Percentiles rank a stretch among this genome's conserved stretches.
phyloP scores from a whole-genome alignment of 2,329 filamentous ascomycete species.

The Sarocladium strictum region DNA sequence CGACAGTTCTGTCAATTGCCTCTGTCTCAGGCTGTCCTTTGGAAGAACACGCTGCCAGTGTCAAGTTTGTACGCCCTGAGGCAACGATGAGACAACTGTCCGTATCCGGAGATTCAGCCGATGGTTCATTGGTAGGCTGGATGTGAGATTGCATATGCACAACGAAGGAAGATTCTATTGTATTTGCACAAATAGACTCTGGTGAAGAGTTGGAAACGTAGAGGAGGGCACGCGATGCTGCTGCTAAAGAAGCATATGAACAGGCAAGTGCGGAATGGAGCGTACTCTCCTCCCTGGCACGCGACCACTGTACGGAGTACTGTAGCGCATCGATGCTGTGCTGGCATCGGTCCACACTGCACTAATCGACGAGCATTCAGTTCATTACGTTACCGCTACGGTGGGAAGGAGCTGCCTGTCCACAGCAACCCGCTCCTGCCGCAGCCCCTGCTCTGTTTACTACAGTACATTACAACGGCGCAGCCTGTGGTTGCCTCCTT shows the following conservation, averaged over 20 bases:
- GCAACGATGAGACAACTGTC: not conserved
- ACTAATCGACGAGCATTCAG: not conserved
- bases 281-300: not conserved
- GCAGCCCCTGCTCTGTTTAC: not conserved
- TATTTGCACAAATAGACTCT: too few relatives aligned
- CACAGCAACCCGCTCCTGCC: not conserved
- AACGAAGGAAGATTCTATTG: too few relatives aligned
- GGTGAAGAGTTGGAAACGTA: too few relatives aligned
- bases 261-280: too few relatives aligned
- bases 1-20: not conserved
- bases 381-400: constrained; percentile 3
- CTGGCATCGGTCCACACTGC: not conserved
- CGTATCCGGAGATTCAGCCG: too few relatives aligned
- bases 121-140: too few relatives aligned
- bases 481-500: too few relatives aligned
- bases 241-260: too few relatives aligned
- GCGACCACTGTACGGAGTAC: not conserved
- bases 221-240: too few relatives aligned
- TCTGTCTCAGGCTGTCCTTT: not conserved
- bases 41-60: not conserved
- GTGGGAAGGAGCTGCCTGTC: not conserved
- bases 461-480: too few relatives aligned
- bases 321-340: too few relatives aligned
- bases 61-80: not conserved
- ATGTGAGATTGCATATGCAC: too few relatives aligned